Base-by-base conservation (phyloP, 805 yeast species). In the Candida tammaniensis region DNA sequence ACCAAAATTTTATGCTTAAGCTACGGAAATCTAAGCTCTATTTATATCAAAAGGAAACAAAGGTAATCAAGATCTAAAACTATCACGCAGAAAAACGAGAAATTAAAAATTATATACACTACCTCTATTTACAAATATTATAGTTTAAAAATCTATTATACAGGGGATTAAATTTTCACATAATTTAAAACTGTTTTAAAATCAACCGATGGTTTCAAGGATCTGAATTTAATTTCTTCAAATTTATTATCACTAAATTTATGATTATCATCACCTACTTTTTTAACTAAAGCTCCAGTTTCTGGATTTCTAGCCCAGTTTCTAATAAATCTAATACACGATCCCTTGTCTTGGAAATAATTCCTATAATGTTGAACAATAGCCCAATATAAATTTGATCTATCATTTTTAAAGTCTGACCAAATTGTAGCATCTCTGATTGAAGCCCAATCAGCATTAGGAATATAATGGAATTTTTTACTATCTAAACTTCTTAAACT, bases 391-490 rank as follows among this genome's bases (percentile, higher is more conserved):
- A 79, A 57, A 23, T 68, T 62, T 41, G 70, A 68, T 56, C 86
- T 68, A 24, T 68, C 71, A 13, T 65, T 56, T 19, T 22, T 24
- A 24, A 52, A 61, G 16, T 52, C 54, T 4, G 80, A 69, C 39
- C 63, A 61, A 27, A 77, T 65, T 5, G 93, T 84, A 14, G 91
- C 86, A 55, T 81, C 88, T 62, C 89, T 76, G 38, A 85, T 57
- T 2, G 91, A 83, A 24, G 86, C 82, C 91, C 91, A 84, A 59
- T 83, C 91, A 8, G 93, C 91, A 54, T 78, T 79, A 5, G 91
- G 88, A 46, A 84, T 79, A 52, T 79, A 82, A 24, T 57, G 61
- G 58, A 74, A 76, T 8, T 78, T 78, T 32, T 67, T 70, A 21
- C 71, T 74, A 39, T 80, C 78, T 43, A 76, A 70, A 24, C 47